phyloP scores from a whole-genome alignment of 169 alveolate genomes.

The Perkinsus marinus region DNA sequence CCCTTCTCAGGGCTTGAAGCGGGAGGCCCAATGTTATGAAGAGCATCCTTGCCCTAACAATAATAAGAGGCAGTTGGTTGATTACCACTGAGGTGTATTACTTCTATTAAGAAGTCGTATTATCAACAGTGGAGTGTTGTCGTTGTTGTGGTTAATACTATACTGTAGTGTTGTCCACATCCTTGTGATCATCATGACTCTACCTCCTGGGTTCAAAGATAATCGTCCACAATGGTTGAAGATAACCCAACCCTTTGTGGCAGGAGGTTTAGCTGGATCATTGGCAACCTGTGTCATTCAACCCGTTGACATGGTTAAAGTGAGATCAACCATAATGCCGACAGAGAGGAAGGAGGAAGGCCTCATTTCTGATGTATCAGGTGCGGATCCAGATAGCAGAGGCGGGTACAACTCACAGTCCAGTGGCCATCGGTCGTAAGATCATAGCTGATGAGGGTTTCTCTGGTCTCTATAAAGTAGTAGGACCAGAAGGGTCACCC shows the following conservation, averaged over 20 bases:
- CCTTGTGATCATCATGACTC: background rate
- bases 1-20: background rate
- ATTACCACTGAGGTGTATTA: background rate
- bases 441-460: constrained; percentile 37
- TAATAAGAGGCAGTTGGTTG: background rate
- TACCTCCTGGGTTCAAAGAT: background rate
- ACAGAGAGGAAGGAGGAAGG: no score
- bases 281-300: constrained; percentile 67
- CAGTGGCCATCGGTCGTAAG: constrained; percentile 39
- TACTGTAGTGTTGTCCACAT: background rate
- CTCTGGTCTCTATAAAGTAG: constrained; percentile 38
- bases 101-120: background rate
- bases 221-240: constrained; percentile 1
- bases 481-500: no score
- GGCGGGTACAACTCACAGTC: constrained; percentile 35
- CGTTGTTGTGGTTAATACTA: background rate
- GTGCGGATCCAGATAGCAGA: constrained; percentile 62
- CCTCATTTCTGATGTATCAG: background rate
- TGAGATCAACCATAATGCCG: no score
- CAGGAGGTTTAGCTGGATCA: constrained; percentile 72
- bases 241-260: constrained; percentile 48
- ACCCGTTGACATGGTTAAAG: constrained; percentile 71
- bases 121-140: no score
- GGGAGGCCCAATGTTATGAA: background rate
- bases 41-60: background rate